phyloP scores from a whole-genome alignment of 495 filamentous ascomycete species.

The Cudoniella acicularis region DNA sequence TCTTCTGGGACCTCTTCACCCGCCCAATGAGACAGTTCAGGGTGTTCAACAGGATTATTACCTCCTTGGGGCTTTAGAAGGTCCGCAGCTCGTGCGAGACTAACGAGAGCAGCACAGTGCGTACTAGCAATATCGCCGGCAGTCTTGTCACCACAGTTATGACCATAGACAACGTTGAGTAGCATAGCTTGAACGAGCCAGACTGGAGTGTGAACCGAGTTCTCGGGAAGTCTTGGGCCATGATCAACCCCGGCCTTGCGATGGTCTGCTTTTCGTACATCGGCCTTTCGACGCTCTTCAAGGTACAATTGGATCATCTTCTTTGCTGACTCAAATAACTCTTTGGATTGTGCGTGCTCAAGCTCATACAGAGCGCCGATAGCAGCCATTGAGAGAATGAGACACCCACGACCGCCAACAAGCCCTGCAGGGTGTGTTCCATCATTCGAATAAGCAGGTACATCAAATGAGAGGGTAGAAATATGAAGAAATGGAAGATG shows the following conservation, averaged over 20 bases:
- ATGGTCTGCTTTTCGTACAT: constrained; percentile 75
- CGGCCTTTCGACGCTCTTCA: constrained; percentile 87
- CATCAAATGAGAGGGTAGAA: constrained; percentile 87
- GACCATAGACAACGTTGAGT: constrained; percentile 92
- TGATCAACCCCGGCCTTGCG: constrained; percentile 52
- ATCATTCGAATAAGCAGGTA: constrained; percentile 55
- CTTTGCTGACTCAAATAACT: constrained; percentile 89
- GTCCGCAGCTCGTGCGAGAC: constrained; percentile 82
- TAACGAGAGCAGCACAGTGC: constrained; percentile 86
- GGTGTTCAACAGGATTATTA: constrained; percentile 26
- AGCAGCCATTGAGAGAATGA: constrained; percentile 93
- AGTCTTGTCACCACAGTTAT: constrained; percentile 89
- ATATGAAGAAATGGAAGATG: constrained; percentile 93
- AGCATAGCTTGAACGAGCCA: constrained; percentile 99
- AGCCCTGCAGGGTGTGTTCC: constrained; percentile 57
- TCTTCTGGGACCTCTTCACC: constrained; percentile 55
- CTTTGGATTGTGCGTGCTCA: constrained; percentile 72
- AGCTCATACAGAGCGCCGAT: constrained; percentile 94
- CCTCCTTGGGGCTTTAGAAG: constrained; percentile 50
- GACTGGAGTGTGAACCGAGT: constrained; percentile 75
- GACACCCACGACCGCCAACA: constrained; percentile 78
- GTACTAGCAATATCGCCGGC: constrained; percentile 88
- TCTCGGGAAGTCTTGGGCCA: constrained; percentile 49
- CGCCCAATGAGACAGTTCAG: constrained; percentile 39
- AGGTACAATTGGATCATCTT: constrained; percentile 93